These are phyloP conservation scores for Colletotrichum sansevieriae DNA, from an alignment of 2,329 filamentous ascomycete genomes.

Conservation along the genomic window DNA sequence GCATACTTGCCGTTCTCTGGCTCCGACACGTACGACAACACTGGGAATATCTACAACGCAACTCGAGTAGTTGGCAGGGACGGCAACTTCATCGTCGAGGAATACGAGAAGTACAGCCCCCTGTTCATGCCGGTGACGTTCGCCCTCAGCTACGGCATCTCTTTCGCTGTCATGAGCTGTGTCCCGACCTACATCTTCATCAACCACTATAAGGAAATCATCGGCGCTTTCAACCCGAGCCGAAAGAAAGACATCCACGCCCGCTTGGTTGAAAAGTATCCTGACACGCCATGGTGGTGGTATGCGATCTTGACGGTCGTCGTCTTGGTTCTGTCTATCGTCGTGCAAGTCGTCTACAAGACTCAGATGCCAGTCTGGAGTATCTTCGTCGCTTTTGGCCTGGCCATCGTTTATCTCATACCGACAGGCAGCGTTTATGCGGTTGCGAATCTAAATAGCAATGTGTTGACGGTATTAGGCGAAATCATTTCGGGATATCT, in stretches of 20 bases:
- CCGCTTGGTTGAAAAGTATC: conserved; percentile 50
- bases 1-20: conserved; percentile 67
- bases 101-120: conserved; percentile 61
- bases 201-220: conserved; percentile 56
- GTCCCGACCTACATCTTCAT: conserved; percentile 56
- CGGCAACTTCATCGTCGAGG: conserved; percentile 57
- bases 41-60: conserved; percentile 61
- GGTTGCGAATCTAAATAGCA: conserved; percentile 60
- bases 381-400: conserved; percentile 56
- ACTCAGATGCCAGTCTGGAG: conserved; percentile 72
- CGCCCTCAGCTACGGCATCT: conserved; percentile 52
- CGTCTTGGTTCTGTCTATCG: conserved; percentile 51
- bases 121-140: conserved; percentile 54
- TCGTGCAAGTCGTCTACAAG: conserved; percentile 61
- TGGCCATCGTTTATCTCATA: conserved; percentile 55
- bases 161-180: conserved; percentile 52
- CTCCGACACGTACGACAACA: conserved; percentile 64
- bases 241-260: conserved; percentile 47
- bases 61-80: conserved; percentile 62
- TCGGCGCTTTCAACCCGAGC: conserved; percentile 45
- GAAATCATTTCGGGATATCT: conserved; percentile 64
- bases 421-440: conserved; percentile 66
- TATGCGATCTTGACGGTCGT: conserved; percentile 50
- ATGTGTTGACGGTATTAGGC: conserved; percentile 50
- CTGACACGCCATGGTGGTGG: conserved; percentile 55